phyloP scores from a whole-genome alignment of 2,329 filamentous ascomycete species.

The Pseudomassariella vexata region DNA sequence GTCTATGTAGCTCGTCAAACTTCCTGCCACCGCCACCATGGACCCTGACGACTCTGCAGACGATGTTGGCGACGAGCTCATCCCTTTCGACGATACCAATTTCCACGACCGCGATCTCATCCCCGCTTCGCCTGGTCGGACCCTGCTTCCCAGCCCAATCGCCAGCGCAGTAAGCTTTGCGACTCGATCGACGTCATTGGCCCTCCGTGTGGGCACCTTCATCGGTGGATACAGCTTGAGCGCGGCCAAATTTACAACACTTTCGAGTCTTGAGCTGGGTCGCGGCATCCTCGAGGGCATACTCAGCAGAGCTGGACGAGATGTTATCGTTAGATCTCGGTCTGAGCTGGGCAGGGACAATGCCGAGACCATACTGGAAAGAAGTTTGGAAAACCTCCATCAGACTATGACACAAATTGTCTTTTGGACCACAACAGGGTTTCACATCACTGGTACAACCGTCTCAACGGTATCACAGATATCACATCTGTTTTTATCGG shows the following conservation, averaged over 20 bases:
- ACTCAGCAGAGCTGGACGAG: conserved; percentile 45
- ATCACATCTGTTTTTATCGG: conserved; percentile 51
- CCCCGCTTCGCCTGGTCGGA: conserved; percentile 26
- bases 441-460: conserved; percentile 51
- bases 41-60: conserved; percentile 1
- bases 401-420: conserved; percentile 51
- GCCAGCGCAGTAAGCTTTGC: conserved; percentile 56
- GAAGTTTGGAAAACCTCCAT: conserved; percentile 50
- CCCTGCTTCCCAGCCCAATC: conserved; percentile 51
- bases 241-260: conserved; percentile 48
- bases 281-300: conserved; percentile 49
- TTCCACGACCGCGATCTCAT: conserved; percentile 3
- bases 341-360: conserved; percentile 44
- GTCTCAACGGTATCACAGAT: conserved; percentile 49
- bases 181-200: conserved; percentile 53
- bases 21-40: neutral
- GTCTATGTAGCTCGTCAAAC: too few species aligned
- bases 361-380: conserved; percentile 51
- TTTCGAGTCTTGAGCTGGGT: conserved; percentile 52
- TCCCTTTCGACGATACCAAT: neutral
- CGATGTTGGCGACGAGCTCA: conserved; percentile 3
- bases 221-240: conserved; percentile 46
- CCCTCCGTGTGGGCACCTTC: conserved; percentile 46
- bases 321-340: conserved; percentile 37
- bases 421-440: conserved; percentile 57